Evolutionary conservation across 2,329 filamentous ascomycete species (phyloP), one percentile per base, ranked within the genome.

Genomic region (Cladosporium sphaerospermum): DNA sequence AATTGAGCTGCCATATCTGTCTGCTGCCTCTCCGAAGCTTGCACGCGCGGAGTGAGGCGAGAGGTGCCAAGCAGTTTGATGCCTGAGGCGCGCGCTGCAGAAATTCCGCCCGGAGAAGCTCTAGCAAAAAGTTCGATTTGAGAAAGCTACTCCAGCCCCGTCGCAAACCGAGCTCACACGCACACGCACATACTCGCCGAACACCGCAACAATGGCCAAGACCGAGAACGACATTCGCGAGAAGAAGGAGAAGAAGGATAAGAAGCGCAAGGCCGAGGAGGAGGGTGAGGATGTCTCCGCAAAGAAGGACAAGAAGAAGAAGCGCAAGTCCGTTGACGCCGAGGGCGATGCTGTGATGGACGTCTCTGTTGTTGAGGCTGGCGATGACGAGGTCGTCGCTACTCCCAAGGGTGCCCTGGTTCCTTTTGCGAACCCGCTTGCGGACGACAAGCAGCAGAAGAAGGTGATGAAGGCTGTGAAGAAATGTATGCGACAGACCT

Each of bases 351-450:
- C 57, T 18, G 57, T 57, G 33, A 62, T 61, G 57, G 59, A 61
- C 32, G 58, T 16, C 56, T 32, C 53, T 57, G 73, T 62, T 42
- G 61, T 56, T 14, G 52, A 39, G 19, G 56, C 59, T 40, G 64
- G 64, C 47, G 74, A 74, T 46, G 69, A 73, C 49, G 71, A 76
- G 61, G 74, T 73, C 33, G 60, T 73, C 72, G 50, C 67, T 73
- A 49, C 69, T 66, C 70, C 57, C 53, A 62, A 64, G 55, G 71
- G 69, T 62, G 83, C 85, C 54, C 76, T 95, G 45, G 88, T 95
- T 52, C 87, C 90, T 31, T 93, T 96, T 67, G 89, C 91, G 54
- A 79, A 86, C 62, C 88, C 89, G 33, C 75, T 95, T 56, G 86
- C 86, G 28, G 84, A 90, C 59, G 88, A 89, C 58, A 93, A 95